Conservation (phyloP, 441 rosid genomes). For the Mallotus repandus region DNA sequence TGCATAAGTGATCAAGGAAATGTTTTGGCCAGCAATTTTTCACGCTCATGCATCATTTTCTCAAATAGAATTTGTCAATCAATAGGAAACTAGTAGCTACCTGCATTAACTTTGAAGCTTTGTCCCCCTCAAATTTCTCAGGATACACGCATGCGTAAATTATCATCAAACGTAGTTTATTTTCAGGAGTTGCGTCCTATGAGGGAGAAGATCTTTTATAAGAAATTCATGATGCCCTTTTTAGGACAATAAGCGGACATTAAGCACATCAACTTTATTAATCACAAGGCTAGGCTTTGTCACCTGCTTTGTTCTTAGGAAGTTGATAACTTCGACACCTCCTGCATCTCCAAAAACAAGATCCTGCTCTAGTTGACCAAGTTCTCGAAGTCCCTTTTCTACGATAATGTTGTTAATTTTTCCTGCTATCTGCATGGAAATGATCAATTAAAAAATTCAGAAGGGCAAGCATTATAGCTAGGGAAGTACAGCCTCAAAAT, state of each 20-base stretch:
- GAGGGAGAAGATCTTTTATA: constrained; percentile 17
- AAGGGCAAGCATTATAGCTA: constrained; percentile 16
- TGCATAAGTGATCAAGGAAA: no score
- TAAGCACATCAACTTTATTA: constrained; percentile 9
- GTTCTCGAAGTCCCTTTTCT: constrained; percentile 75
- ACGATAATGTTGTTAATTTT: constrained; percentile 72
- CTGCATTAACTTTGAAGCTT: constrained; percentile 88
- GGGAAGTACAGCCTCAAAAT: background rate
- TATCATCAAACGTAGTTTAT: constrained; percentile 92
- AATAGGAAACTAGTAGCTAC: constrained; percentile 35
- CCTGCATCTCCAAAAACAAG: constrained; percentile 99
- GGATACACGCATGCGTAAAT: constrained; percentile 81
- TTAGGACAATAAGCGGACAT: background rate
- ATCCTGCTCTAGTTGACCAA: constrained; percentile 98
- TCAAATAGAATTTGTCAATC: no score
- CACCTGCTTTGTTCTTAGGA: constrained; percentile 72
- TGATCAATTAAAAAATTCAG: constrained; percentile 7
- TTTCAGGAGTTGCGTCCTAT: constrained; percentile 82
- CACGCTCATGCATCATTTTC: no score
- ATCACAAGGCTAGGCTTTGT: constrained; percentile 12
- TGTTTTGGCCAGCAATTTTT: no score
- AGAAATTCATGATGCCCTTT: background rate
- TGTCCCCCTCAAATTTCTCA: constrained; percentile 96
- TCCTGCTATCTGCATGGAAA: constrained; percentile 70
- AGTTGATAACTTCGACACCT: constrained; percentile 79